Percentiles rank a stretch among this genome's conserved stretches.
These are phyloP conservation scores for Coniochaeta sp. DNA, from an alignment of 2,329 filamentous ascomycete species.

Conservation along the genomic window DNA sequence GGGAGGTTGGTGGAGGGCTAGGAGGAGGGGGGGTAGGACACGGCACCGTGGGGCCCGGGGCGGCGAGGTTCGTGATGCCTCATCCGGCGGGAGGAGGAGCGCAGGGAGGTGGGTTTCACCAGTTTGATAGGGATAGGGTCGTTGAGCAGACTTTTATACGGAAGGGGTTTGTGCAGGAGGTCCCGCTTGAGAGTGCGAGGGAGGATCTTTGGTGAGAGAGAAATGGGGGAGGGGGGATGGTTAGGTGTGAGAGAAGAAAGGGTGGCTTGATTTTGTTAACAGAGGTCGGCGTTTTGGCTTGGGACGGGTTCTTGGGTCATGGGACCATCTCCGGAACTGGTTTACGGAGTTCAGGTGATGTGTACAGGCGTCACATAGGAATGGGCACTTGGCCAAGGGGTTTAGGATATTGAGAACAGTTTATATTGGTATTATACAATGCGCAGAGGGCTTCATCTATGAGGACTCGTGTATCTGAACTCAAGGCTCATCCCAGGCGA, in stretches of 20 bases:
- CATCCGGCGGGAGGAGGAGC: too few species aligned
- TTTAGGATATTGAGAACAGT: too few species aligned
- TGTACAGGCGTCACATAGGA: not conserved
- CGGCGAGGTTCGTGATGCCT: not conserved
- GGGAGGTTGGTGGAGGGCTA: not conserved
- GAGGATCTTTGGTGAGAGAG: not conserved
- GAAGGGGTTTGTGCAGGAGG: not conserved
- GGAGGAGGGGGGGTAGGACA: not conserved
- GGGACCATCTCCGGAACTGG: not conserved
- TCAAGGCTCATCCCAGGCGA: conserved; percentile 43
- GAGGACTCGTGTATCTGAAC: conserved; percentile 4
- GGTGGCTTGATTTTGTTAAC: not conserved
- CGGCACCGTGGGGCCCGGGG: not conserved
- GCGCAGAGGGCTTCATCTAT: not conserved
- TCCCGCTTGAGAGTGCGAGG: not conserved
- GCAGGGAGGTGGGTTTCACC: not conserved
- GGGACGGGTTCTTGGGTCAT: not conserved
- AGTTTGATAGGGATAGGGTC: not conserved
- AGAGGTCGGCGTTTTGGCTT: not conserved
- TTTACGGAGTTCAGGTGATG: not conserved
- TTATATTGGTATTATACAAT: not conserved
- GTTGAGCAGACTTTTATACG: conserved; percentile 1
- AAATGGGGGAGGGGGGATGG: not conserved
- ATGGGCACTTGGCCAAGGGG: too few species aligned
- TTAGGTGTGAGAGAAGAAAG: not conserved